Base-by-base conservation (phyloP, 768 basidiomycete genomes). In the Lyophyllum atratum region DNA sequence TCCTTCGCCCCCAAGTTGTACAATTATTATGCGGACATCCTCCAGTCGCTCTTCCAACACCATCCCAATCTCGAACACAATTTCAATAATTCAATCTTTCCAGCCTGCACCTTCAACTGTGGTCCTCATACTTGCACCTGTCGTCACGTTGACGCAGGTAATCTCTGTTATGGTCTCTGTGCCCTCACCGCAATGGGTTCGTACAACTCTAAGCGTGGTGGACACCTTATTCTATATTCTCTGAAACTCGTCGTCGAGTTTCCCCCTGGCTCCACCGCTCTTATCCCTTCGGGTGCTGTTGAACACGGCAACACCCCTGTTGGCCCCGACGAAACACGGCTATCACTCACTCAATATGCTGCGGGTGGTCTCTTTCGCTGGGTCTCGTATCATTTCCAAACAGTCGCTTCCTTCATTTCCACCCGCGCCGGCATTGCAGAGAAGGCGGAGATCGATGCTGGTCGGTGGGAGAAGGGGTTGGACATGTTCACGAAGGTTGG, bases 311-410 rank as follows among this genome's bases (percentile, higher is more conserved):
- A 59, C 43, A 56, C 55, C 6, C 51, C 58, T 2, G 45, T 62
- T n/a, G 24, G 42, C 21, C 39, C 37, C 2, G 51, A 47, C 6
- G 66, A 69, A 37, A 52, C 37, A 1, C 54, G 63, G 1, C 29
- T 40, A 4, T 64, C 64, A 0, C 34, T 69, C 37, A 69, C 64
- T 1, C 66, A 67, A 34, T 68, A 65, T 40, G 45, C 59, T 1
- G 64, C 66, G 0, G 67, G 66, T 5, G 66, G 65, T 3, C 51
- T 69, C 4, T 60, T 64, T 44, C 54, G 66, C 2, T 69, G 64
- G 64, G 66, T 62, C 1, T 43, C 50, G 1, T 64, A 64, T 56
- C 66, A 66, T 2, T 61, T 59, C 19, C 37, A 24, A 3, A 33
- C 48, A n/a, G 47, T 44, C 5, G 42, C 49, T 11, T 47, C 44